Evolutionary conservation across 2,329 filamentous ascomycete genomes (phyloP).

Genomic region (Pyricularia pennisetigena): DNA sequence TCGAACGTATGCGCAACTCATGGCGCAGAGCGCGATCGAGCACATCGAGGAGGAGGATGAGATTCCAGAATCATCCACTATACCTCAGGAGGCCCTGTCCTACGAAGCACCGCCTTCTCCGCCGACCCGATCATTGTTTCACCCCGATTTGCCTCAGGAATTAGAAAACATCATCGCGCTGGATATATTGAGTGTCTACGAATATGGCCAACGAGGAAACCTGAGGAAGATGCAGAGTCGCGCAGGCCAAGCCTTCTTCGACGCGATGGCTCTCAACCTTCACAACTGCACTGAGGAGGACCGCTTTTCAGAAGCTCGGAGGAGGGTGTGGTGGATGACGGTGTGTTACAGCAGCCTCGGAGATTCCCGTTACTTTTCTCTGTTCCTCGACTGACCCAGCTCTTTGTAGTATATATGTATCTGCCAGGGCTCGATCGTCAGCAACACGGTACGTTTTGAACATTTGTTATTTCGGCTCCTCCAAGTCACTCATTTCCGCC

Average conservation of each 20-base stretch:
- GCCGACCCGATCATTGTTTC: conserved; percentile 23
- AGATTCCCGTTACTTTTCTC: no score
- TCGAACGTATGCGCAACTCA: conserved; percentile 36
- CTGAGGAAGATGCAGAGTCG: conserved; percentile 40
- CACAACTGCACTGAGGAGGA: conserved; percentile 29
- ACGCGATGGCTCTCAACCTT: conserved; percentile 33
- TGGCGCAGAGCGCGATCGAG: conserved; percentile 36
- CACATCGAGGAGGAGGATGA: conserved; percentile 38
- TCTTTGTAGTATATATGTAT: conserved; percentile 34
- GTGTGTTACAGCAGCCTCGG: conserved; percentile 14
- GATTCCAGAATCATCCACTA: conserved; percentile 31
- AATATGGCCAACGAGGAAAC: conserved; percentile 43
- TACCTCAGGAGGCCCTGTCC: conserved; percentile 32
- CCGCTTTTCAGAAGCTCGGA: conserved; percentile 31
- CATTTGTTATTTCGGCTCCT: not conserved
- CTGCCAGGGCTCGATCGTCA: conserved; percentile 40
- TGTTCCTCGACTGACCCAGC: conserved; percentile 3
- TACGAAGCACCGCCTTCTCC: conserved; percentile 14
- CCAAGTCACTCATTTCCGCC: not conserved
- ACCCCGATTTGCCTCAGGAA: conserved; percentile 31
- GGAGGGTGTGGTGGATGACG: conserved; percentile 44
- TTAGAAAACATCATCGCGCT: conserved; percentile 37
- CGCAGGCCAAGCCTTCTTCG: conserved; percentile 34
- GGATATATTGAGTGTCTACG: conserved; percentile 37
- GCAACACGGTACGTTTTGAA: conserved; percentile 29